Evolutionary conservation across 208 protist genomes (phyloP).

Genomic region (Trypanosoma avium): DNA sequence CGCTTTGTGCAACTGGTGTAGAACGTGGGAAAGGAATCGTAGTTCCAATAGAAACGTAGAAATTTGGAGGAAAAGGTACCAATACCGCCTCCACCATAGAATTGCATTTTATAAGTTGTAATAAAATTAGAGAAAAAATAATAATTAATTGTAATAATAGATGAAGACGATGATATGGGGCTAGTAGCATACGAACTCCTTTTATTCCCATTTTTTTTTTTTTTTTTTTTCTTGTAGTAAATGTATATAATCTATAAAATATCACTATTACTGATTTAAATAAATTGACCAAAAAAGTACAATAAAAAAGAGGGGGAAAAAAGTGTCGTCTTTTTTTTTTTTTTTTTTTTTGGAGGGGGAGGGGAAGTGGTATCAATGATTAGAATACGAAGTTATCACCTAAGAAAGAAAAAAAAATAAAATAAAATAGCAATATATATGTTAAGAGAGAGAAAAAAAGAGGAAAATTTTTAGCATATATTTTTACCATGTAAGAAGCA

Average conservation of each 20-base stretch:
- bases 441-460: no score
- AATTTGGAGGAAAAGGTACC: constrained; percentile 30
- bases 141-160: no score
- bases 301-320: constrained; percentile 1
- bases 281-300: not conserved
- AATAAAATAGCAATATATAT: no score
- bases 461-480: no score
- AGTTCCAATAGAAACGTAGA: constrained; percentile 36
- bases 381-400: no score
- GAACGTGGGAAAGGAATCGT: constrained; percentile 31
- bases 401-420: no score
- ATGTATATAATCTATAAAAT: not conserved
- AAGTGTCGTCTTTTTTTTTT: not conserved
- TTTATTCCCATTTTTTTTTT: not conserved
- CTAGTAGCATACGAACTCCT: no score
- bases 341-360: not conserved
- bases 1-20: constrained; percentile 31
- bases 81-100: constrained; percentile 1
- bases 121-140: constrained; percentile 7
- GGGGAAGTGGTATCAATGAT: no score
- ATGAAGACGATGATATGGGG: no score
- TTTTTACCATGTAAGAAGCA: no score
- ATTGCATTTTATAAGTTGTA: not conserved
- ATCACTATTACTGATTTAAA: not conserved
- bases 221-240: not conserved